Evolutionary conservation across 2,329 filamentous ascomycete species (phyloP), one percentile per base, ranked within the genome.

Genomic region (Geosmithia putterillii): DNA sequence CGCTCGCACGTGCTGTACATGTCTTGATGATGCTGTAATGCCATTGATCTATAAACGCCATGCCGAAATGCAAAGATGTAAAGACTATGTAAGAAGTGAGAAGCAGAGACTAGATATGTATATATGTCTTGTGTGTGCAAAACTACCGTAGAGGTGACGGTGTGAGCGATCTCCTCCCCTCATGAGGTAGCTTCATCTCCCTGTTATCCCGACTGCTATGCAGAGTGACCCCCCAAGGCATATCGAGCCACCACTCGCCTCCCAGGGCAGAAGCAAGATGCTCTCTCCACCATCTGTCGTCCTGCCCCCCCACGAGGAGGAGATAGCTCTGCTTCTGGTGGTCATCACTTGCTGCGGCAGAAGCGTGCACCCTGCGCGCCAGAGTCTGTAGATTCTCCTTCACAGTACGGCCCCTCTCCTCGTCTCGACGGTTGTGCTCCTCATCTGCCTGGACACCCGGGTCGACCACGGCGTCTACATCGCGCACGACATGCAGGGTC

Each of bases 191-290:
- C 35, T 23, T 35, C 19, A 42, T 37, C 8, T 43, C 45, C 40
- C 42, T 15, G n/a, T 32, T 45, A 45, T 43, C 36, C 35, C 49
- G 47, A 25, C 23, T 25, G 18, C 43, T 46, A 32, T 51, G 51
- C 44, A 50, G 47, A 15, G 48, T 51, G 25, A 51, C 49, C 7
- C 49, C 47, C 54, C 54, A 57, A 5, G 52, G 49, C 48, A 54
- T 50, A 32, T 53, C 46, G 40, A 54, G 42, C 54, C 54, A 57
- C 54, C 54, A 56, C 43, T 52, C 49, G 12, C 53, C 54, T n/a
- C 48, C 40, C 17, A 57, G 39, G n/a, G n/a, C n/a, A n/a, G n/a
- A n/a, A n/a, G n/a, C n/a, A n/a, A n/a, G n/a, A 23, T 52, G 46
- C 43, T 54, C 48, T 41, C 46, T 40, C 49, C 53, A 57, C 54